Base-by-base conservation (phyloP, 73 alveolate species). In the Symbiodinium natans region DNA sequence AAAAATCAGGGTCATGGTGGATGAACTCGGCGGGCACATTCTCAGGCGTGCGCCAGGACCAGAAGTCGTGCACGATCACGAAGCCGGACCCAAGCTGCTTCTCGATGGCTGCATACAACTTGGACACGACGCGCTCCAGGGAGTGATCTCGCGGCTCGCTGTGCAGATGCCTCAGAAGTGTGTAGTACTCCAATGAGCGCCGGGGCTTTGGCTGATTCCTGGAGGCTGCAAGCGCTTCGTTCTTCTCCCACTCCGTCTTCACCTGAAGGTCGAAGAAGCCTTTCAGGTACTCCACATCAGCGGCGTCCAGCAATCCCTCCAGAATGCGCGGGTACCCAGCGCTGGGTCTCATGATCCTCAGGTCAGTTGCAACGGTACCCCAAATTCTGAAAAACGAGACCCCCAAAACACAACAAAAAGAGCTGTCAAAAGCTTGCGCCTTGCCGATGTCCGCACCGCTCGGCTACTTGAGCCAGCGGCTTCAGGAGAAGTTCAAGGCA, bases 151-250 rank as follows among this genome's bases (percentile, higher is more conserved):
- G 39, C 25, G 83, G 83, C 41, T 73, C 41, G 40, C 42, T 9
- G 39, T 73, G 83, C 83, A 73, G 83, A 29, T 73, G 83, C 41
- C 83, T 73, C 40, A 73, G 23, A 9, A 73, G 41, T 8, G 83
- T 73, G 25, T 73, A 73, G 41, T 73, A 73, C 83, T 73, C 83
- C 83, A 73, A 41, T 29, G 83, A 73, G 83, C 83, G 83, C 83
- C 83, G 83, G 42, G 83, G 83, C 41, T 73, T 73, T 29, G 83
- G 83, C 8, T 15, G 83, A 73, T 33, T 33, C 83, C 21, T 29
- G 42, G 83, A 29, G 8, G 39, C 41, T 1, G 83, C 83, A 29
- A 73, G 0, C 27, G 42, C 83, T 33, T 73, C 83, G 83, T 73
- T 73, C 41, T 33, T 73, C 41, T 73, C 83, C 83, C 83, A 73